phyloP scores from a whole-genome alignment of 257 asterid genomes.

The Capsicum chinense region DNA sequence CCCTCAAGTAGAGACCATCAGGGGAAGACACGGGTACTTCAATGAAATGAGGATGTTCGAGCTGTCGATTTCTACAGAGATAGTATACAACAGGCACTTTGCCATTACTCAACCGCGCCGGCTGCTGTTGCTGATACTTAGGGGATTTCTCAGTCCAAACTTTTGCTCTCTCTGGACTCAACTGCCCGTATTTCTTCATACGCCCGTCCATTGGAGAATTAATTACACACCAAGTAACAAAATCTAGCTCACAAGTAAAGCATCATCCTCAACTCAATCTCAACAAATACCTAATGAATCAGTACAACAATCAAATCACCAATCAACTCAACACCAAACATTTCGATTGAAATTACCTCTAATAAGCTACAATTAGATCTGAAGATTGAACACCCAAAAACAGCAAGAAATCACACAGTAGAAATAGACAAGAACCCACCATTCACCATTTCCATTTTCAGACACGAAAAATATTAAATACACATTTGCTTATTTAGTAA shows the following conservation, averaged over 20 bases:
- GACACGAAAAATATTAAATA: background rate
- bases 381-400: background rate
- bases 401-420: constrained; percentile 11
- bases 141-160: constrained; percentile 96
- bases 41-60: constrained; percentile 98
- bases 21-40: constrained; percentile 85
- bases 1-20: constrained; percentile 85
- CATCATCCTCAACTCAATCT: constrained; percentile 17
- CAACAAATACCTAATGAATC: constrained; percentile 15
- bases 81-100: constrained; percentile 83
- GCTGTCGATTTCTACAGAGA: constrained; percentile 78
- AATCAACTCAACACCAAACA: constrained; percentile 15
- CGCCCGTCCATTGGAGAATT: constrained; percentile 53
- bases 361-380: constrained; percentile 20
- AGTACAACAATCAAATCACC: constrained; percentile 15
- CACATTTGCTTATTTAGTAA: constrained; percentile 17
- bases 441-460: background rate
- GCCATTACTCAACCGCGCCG: constrained; percentile 36
- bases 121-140: constrained; percentile 54
- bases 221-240: background rate
- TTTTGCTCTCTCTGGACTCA: constrained; percentile 90
- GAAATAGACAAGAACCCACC: background rate
- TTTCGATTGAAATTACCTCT: background rate
- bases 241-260: background rate
- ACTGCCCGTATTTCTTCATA: constrained; percentile 63